phyloP scores from a whole-genome alignment of 2,329 filamentous ascomycete species.

The Capronia coronata region DNA sequence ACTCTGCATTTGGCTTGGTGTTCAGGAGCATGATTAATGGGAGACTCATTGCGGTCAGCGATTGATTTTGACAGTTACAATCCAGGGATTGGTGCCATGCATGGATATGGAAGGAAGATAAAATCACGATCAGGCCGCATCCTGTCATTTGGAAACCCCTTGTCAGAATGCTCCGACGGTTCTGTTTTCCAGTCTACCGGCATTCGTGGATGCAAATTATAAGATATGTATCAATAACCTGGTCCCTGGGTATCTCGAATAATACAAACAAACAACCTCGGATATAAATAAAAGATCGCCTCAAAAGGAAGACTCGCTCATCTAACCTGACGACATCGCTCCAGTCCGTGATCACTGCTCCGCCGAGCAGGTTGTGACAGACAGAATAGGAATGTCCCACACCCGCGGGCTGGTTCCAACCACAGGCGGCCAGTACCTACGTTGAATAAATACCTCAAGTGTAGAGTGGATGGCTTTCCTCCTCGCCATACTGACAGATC shows the following conservation, averaged over 20 bases:
- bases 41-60: background rate
- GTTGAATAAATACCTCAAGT: too few relatives aligned
- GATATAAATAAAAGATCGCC: background rate
- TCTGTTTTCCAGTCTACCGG: background rate
- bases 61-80: too few relatives aligned
- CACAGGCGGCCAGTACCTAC: too few relatives aligned
- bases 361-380: background rate
- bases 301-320: background rate
- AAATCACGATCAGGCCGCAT: too few relatives aligned
- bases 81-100: too few relatives aligned
- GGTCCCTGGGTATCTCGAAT: constrained; percentile 3
- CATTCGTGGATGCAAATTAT: background rate
- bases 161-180: too few relatives aligned
- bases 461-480: too few relatives aligned
- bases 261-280: background rate
- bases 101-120: too few relatives aligned
- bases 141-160: too few relatives aligned
- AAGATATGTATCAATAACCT: background rate
- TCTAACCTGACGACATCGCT: background rate
- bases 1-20: too few relatives aligned
- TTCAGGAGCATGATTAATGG: background rate
- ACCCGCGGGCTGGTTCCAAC: background rate
- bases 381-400: background rate
- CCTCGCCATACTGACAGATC: too few relatives aligned
- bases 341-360: background rate